Evolutionary conservation across 352 stramenopile genomes (phyloP), one percentile per base, ranked within the genome.

Genomic region (Globisporangium orthogonon): DNA sequence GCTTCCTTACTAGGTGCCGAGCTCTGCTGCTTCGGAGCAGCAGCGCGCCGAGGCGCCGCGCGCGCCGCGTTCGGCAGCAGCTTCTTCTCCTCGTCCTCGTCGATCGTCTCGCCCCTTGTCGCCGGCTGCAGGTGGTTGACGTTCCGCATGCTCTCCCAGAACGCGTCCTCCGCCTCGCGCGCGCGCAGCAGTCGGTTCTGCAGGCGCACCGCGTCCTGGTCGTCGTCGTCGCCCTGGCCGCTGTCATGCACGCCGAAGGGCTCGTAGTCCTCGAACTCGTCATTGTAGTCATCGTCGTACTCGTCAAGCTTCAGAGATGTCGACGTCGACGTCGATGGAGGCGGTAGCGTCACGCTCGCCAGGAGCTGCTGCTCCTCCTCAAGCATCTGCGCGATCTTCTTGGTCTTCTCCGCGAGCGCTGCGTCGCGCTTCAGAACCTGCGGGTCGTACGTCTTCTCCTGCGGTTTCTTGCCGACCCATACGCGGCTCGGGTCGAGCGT

Each of bases 261-360:
- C 48, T 85, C 78, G 49, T 89, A 90, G 55, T 94, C 83, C 23
- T 89, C 83, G 50, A 89, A 87, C 58, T 94, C 84, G 56, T 94
- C 84, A 56, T 90, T 91, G 69, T 91, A 94, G 55, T 94, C 84
- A 61, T 92, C 84, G 54, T 94, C 74, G 52, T 87, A 89, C 61
- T 89, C 78, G 47, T 87, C 73, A 11, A 79, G 44, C 23, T 64
- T 65, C 9, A 59, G 17, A 9, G 66, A 59, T 2, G 52, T 23
- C 23, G 23, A 23, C 23, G 23, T 23, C 23, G 23, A 23, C 23
- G 23, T 23, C 23, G 23, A 23, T 23, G 23, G 23, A 23, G 23
- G 23, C 23, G 23, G 23, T 23, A 23, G 59, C 56, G 73, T 68
- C 44, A 70, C 29, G 18, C 48, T 55, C 28, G 53, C 64, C 43